Conservation (phyloP, 106 monocot species). For the Allium cepa region DNA sequence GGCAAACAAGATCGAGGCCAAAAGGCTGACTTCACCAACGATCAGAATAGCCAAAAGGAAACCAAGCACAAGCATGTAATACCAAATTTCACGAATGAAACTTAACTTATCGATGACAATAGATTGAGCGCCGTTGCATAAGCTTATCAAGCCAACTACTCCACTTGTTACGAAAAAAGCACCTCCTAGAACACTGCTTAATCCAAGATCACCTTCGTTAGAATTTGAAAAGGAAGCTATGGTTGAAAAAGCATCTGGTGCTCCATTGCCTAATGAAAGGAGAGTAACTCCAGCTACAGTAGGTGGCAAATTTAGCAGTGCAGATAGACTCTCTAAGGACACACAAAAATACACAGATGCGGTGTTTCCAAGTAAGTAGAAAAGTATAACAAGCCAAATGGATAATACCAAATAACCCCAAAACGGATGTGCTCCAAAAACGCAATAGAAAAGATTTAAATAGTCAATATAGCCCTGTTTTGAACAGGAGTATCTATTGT, state of each 20-base stretch:
- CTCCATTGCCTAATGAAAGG: slow-evolving; percentile 72
- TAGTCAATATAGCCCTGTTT: slow-evolving; percentile 61
- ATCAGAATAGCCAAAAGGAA: slow-evolving; percentile 27
- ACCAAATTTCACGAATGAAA: slow-evolving; percentile 53
- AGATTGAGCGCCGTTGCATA: not conserved
- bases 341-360: slow-evolving; percentile 72
- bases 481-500: slow-evolving; percentile 18
- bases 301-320: slow-evolving; percentile 39
- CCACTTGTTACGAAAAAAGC: slow-evolving; percentile 45
- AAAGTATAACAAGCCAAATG: slow-evolving; percentile 51
- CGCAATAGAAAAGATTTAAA: slow-evolving; percentile 54
- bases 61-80: slow-evolving; percentile 34
- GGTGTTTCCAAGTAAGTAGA: slow-evolving; percentile 70
- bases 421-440: slow-evolving; percentile 20
- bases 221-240: slow-evolving; percentile 27
- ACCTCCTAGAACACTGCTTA: slow-evolving; percentile 48
- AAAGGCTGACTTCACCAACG: slow-evolving; percentile 30
- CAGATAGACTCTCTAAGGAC: slow-evolving; percentile 44
- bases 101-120: slow-evolving; percentile 15
- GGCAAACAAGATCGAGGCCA: slow-evolving; percentile 32
- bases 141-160: slow-evolving; percentile 34
- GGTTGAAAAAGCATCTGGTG: slow-evolving; percentile 33
- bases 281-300: slow-evolving; percentile 69
- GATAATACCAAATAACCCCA: slow-evolving; percentile 29
- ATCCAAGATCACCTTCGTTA: slow-evolving; percentile 21